Evolutionary conservation across 805 yeast genomes (phyloP).

Genomic region (Wickerhamomyces alni): DNA sequence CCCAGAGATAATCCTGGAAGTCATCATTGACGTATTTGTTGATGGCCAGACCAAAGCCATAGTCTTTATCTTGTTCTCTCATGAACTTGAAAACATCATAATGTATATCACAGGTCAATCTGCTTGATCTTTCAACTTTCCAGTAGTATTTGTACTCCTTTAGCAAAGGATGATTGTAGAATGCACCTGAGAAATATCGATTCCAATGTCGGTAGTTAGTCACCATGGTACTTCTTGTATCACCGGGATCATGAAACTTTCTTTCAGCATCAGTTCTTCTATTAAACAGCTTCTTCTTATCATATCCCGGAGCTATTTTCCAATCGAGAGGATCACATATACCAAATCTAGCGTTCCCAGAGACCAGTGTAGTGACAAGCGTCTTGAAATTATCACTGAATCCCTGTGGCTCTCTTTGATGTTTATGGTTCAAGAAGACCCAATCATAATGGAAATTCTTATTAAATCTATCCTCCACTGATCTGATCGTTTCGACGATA

Average conservation of each 20-base stretch:
- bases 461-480: conserved; percentile 33
- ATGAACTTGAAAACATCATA: conserved; percentile 54
- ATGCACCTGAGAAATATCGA: conserved; percentile 79
- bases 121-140: conserved; percentile 86
- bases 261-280: conserved; percentile 66
- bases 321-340: conserved; percentile 59
- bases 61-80: conserved; percentile 53
- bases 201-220: conserved; percentile 82
- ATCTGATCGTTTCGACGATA: conserved; percentile 47
- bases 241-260: neutral
- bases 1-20: conserved; percentile 72
- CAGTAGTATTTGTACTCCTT: conserved; percentile 79
- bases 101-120: conserved; percentile 68
- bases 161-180: conserved; percentile 66
- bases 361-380: conserved; percentile 44
- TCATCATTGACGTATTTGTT: conserved; percentile 51
- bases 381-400: conserved; percentile 67
- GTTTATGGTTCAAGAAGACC: conserved; percentile 77
- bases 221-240: neutral
- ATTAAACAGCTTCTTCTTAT: conserved; percentile 48
- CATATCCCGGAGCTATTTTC: conserved; percentile 64
- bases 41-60: conserved; percentile 71
- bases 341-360: conserved; percentile 71
- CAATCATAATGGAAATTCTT: conserved; percentile 74
- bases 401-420: conserved; percentile 31